phyloP scores from a whole-genome alignment of 228 moss, liverwort and hornwort species.

The Sphagnum magellanicum region DNA sequence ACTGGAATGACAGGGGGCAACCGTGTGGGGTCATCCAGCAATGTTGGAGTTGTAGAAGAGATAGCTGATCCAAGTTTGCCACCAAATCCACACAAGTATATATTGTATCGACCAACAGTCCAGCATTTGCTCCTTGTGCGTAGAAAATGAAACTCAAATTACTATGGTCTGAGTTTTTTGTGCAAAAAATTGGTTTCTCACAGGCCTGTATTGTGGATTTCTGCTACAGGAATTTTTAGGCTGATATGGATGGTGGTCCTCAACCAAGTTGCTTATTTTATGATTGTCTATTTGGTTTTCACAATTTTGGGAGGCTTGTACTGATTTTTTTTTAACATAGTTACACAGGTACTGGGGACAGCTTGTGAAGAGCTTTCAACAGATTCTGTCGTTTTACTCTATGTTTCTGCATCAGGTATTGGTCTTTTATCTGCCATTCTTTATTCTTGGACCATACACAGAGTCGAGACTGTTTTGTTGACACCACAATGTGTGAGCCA shows the following conservation, averaged over 20 bases:
- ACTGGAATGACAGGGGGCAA: slow-evolving; percentile 34
- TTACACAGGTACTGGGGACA: slow-evolving; percentile 67
- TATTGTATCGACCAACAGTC: slow-evolving; percentile 86
- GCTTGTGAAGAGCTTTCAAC: slow-evolving; percentile 92
- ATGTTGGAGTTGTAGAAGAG: slow-evolving; percentile 57
- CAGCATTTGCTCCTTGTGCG: slow-evolving; percentile 82
- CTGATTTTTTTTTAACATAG: not conserved
- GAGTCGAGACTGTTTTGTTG: too few species aligned
- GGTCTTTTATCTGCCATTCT: not conserved
- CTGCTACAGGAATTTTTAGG: not conserved
- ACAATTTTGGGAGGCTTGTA: too few species aligned
- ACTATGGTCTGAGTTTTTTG: not conserved
- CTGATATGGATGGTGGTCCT: too few species aligned
- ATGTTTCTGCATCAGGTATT: slow-evolving; percentile 83
- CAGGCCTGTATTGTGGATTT: not conserved
- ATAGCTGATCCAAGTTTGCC: slow-evolving; percentile 90
- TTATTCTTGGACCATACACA: too few species aligned
- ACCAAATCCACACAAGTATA: slow-evolving; percentile 93
- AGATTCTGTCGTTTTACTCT: slow-evolving; percentile 68
- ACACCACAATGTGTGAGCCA: too few species aligned
- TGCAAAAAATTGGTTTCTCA: too few species aligned
- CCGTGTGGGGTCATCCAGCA: slow-evolving; percentile 41
- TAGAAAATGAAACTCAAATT: slow-evolving; percentile 1
- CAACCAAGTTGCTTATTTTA: too few species aligned
- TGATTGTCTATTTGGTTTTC: too few species aligned